phyloP scores from a whole-genome alignment of 345 rosid genomes.

The Dovyalis caffra region DNA sequence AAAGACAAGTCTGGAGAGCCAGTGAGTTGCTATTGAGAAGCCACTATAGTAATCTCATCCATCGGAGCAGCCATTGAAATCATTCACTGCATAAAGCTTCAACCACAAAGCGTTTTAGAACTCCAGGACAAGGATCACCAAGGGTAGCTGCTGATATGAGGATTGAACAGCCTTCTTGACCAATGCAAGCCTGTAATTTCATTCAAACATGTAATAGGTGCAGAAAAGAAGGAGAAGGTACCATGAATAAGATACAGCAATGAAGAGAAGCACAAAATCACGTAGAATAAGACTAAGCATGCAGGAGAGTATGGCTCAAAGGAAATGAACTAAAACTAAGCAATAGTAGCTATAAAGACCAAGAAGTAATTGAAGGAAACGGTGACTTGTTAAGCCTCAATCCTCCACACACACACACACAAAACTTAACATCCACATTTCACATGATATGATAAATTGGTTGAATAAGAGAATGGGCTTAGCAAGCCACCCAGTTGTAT shows the following conservation, averaged over 20 bases:
- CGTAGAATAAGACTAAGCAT: too few relatives aligned
- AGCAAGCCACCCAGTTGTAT: too few relatives aligned
- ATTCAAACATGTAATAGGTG: constrained; percentile 11
- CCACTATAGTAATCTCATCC: neutral
- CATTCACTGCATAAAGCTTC: constrained; percentile 45
- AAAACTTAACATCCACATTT: too few relatives aligned
- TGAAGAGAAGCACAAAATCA: too few relatives aligned
- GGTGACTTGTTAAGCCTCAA: too few relatives aligned
- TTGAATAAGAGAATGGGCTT: too few relatives aligned
- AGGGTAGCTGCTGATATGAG: constrained; percentile 37
- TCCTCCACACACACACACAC: too few relatives aligned
- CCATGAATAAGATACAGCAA: neutral
- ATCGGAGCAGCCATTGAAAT: neutral
- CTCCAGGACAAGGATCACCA: constrained; percentile 49
- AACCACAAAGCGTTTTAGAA: constrained; percentile 42
- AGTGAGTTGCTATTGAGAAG: neutral
- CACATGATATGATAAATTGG: neutral
- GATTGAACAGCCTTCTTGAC: constrained; percentile 46
- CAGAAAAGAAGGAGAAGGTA: neutral
- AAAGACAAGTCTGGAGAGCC: neutral
- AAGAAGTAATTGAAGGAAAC: neutral
- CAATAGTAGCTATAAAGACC: neutral
- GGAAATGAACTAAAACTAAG: too few relatives aligned
- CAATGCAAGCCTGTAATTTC: constrained; percentile 52
- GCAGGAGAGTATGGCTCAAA: too few relatives aligned